Evolutionary conservation across 768 basidiomycete species (phyloP).

Genomic region (Mycena alexandri): DNA sequence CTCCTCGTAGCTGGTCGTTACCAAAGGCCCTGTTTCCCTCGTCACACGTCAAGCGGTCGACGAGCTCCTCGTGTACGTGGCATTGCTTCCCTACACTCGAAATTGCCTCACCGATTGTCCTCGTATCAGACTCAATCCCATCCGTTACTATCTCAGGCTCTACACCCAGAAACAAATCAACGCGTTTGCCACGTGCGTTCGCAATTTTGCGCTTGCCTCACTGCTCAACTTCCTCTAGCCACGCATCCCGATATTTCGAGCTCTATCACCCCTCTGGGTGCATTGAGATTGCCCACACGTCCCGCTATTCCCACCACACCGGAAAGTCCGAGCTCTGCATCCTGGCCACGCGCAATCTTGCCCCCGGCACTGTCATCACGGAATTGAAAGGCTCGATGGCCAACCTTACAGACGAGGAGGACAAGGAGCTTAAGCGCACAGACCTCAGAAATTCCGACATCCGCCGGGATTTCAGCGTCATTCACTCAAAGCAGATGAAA

Average conservation of each 20-base stretch:
- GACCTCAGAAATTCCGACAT: slow-evolving; percentile 82
- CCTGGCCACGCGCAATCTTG: slow-evolving; percentile 80
- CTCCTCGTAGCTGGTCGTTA: slow-evolving; percentile 65
- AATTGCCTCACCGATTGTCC: slow-evolving; percentile 40
- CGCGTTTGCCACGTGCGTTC: slow-evolving; percentile 90
- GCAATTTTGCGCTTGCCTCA: slow-evolving; percentile 40
- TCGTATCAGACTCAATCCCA: slow-evolving; percentile 70
- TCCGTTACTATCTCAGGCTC: slow-evolving; percentile 81
- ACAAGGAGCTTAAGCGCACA: slow-evolving; percentile 87
- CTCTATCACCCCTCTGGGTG: slow-evolving; percentile 86
- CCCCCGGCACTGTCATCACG: slow-evolving; percentile 79
- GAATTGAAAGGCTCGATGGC: slow-evolving; percentile 94
- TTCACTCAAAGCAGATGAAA: slow-evolving; percentile 92
- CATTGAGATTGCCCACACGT: slow-evolving; percentile 91
- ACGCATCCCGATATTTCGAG: slow-evolving; percentile 91
- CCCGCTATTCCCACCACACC: slow-evolving; percentile 87
- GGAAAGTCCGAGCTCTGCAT: slow-evolving; percentile 93
- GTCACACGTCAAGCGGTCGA: slow-evolving; percentile 81
- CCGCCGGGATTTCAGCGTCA: slow-evolving; percentile 90
- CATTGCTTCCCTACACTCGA: slow-evolving; percentile 41
- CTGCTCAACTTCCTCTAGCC: slow-evolving; percentile 58
- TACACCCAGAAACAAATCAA: slow-evolving; percentile 90
- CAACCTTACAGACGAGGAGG: slow-evolving; percentile 86
- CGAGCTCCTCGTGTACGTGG: slow-evolving; percentile 78
- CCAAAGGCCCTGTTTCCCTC: slow-evolving; percentile 66